phyloP scores from a whole-genome alignment of 306 rosid species.

The Erythrophleum fordii region DNA sequence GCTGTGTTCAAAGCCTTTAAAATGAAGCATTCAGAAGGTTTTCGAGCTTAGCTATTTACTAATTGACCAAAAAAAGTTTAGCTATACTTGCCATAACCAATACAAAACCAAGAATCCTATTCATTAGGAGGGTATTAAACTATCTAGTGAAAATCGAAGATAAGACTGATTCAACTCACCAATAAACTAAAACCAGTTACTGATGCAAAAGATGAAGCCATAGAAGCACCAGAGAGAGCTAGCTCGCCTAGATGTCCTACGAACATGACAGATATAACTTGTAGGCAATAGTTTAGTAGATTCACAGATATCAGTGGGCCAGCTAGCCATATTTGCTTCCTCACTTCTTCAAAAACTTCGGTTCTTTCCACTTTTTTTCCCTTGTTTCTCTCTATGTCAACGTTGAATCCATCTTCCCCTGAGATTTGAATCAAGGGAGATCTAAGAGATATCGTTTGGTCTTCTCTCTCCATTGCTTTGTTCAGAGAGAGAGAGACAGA shows the following conservation, averaged over 20 bases:
- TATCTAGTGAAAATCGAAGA: background rate
- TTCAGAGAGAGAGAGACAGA: background rate
- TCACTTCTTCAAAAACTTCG: slow-evolving; percentile 55
- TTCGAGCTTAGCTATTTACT: background rate
- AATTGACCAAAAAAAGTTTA: background rate
- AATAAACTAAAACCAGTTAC: slow-evolving; percentile 79
- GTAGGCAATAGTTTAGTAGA: slow-evolving; percentile 55
- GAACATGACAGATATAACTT: slow-evolving; percentile 75
- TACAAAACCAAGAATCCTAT: background rate
- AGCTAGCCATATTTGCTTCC: slow-evolving; percentile 86
- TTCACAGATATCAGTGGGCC: slow-evolving; percentile 65
- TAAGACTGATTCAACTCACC: slow-evolving; percentile 48
- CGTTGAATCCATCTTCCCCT: slow-evolving; percentile 36
- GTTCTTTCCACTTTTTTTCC: slow-evolving; percentile 15
- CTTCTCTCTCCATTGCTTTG: slow-evolving; percentile 51
- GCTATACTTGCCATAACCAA: background rate
- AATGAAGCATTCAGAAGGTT: background rate
- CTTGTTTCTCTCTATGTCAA: slow-evolving; percentile 19
- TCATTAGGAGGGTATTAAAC: background rate
- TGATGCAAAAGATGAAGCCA: slow-evolving; percentile 77
- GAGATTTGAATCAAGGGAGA: slow-evolving; percentile 51
- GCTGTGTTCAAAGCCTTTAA: background rate
- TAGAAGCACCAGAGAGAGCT: slow-evolving; percentile 69
- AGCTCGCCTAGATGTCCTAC: slow-evolving; percentile 75
- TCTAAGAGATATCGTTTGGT: slow-evolving; percentile 25